Percentiles rank a stretch among this genome's conserved stretches.
Evolutionary conservation across 1,139 yeast species (phyloP).

Genomic region (Magnusiomyces tetraspermus): DNA sequence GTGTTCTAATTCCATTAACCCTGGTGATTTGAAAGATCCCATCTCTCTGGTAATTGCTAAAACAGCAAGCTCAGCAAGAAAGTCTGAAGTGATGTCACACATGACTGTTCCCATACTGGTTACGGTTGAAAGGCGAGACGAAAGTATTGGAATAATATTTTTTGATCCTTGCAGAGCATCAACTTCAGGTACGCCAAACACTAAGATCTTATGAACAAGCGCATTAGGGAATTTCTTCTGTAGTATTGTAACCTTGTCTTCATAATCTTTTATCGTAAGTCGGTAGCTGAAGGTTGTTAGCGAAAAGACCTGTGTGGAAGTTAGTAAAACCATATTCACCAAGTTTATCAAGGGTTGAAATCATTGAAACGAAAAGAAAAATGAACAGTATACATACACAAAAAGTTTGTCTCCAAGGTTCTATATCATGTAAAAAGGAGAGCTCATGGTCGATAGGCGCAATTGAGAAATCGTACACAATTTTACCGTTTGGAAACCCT

Average conservation of each 20-base stretch:
- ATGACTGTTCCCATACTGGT: slow-evolving; percentile 56
- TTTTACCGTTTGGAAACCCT: slow-evolving; percentile 67
- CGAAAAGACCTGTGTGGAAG: slow-evolving; percentile 47
- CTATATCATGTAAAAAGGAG: slow-evolving; percentile 71
- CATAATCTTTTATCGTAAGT: slow-evolving; percentile 27
- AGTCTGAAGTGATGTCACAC: slow-evolving; percentile 61
- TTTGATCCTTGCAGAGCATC: slow-evolving; percentile 24
- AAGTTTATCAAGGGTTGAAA: not conserved
- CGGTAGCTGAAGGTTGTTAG: slow-evolving; percentile 40
- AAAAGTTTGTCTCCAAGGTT: slow-evolving; percentile 62
- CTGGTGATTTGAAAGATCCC: slow-evolving; percentile 31
- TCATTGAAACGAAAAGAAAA: slow-evolving; percentile 35
- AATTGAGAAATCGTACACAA: slow-evolving; percentile 48
- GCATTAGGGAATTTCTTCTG: slow-evolving; percentile 46
- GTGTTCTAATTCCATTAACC: slow-evolving; percentile 25
- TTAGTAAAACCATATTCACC: not conserved
- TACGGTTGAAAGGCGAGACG: slow-evolving; percentile 24
- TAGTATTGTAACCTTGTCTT: slow-evolving; percentile 32
- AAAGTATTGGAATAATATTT: slow-evolving; percentile 26
- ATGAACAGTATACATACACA: slow-evolving; percentile 25
- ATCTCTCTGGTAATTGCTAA: slow-evolving; percentile 41
- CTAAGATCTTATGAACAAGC: slow-evolving; percentile 52
- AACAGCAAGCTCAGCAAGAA: slow-evolving; percentile 53
- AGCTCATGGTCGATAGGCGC: slow-evolving; percentile 47
- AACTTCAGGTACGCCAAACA: slow-evolving; percentile 44